Conservation (phyloP, 345 rosid genomes). For the Aegle marmelos region DNA sequence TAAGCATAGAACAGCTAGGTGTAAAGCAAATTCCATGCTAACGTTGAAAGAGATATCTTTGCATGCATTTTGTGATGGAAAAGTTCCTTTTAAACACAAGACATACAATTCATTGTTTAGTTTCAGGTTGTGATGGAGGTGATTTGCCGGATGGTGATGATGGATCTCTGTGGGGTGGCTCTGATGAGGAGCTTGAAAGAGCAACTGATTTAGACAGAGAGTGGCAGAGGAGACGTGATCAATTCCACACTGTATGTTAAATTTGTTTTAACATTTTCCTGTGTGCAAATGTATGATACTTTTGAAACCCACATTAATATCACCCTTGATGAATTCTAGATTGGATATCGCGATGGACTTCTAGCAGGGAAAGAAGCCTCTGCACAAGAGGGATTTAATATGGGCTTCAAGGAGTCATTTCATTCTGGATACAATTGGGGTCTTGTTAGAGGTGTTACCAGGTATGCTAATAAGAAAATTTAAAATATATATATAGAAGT, state of each 20-base stretch:
- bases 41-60: neutral
- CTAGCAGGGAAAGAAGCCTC: constrained; percentile 70
- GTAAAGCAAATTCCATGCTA: neutral
- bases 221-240: constrained; percentile 37
- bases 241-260: constrained; percentile 45
- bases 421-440: constrained; percentile 70
- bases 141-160: constrained; percentile 35
- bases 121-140: constrained; percentile 29
- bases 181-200: constrained; percentile 42
- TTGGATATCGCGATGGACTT: constrained; percentile 84
- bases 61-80: neutral
- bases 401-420: constrained; percentile 70
- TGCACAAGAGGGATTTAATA: constrained; percentile 78
- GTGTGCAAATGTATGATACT: neutral
- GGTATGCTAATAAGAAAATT: constrained; percentile 36
- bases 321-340: constrained; percentile 27
- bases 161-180: constrained; percentile 41
- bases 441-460: constrained; percentile 67
- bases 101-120: neutral
- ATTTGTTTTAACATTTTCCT: neutral
- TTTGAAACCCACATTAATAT: neutral
- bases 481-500: neutral
- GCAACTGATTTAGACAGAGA: constrained; percentile 42
- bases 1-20: neutral
- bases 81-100: neutral